Percentiles rank a stretch among this genome's conserved stretches.
Conservation (phyloP, 768 basidiomycete species). For the Xanthoconium stramineum region DNA sequence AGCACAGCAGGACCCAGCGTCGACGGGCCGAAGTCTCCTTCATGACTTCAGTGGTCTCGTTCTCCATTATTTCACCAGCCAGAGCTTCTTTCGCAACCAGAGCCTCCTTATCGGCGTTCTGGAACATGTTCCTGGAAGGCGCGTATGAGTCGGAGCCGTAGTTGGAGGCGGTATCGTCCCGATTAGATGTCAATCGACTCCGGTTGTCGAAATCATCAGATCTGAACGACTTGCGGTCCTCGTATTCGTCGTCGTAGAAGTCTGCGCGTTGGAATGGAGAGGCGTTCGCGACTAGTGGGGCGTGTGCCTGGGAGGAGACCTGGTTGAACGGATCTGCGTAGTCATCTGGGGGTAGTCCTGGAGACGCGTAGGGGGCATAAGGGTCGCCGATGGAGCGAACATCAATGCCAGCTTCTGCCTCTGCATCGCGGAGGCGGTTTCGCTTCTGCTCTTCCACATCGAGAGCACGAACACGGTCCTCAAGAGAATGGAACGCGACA, state of each 20-base stretch:
- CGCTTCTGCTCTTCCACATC: constrained; percentile 88
- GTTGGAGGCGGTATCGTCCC: constrained; percentile 75
- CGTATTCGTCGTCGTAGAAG: constrained; percentile 74
- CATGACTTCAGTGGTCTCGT: constrained; percentile 84
- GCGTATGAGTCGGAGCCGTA: constrained; percentile 93
- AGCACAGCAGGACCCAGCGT: constrained; percentile 84
- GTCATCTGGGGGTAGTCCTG: constrained; percentile 41
- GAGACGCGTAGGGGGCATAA: constrained; percentile 72
- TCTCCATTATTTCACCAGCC: constrained; percentile 81
- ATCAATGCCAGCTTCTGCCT: constrained; percentile 66
- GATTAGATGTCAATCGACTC: constrained; percentile 72
- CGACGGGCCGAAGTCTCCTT: constrained; percentile 79
- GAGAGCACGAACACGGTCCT: constrained; percentile 77
- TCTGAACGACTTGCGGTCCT: constrained; percentile 68
- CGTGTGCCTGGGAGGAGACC: constrained; percentile 57
- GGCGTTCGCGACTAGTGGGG: constrained; percentile 82
- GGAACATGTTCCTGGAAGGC: constrained; percentile 95
- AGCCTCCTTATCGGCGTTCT: constrained; percentile 70
- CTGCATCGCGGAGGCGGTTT: constrained; percentile 72
- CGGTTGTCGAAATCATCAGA: constrained; percentile 80
- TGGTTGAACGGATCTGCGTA: constrained; percentile 53
- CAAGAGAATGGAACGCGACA: constrained; percentile 78
- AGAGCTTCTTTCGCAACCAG: constrained; percentile 78
- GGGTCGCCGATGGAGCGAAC: constrained; percentile 59
- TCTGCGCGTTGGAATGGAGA: constrained; percentile 79